phyloP scores from a whole-genome alignment of 2,329 filamentous ascomycete genomes.

The Epichloe hybrida region DNA sequence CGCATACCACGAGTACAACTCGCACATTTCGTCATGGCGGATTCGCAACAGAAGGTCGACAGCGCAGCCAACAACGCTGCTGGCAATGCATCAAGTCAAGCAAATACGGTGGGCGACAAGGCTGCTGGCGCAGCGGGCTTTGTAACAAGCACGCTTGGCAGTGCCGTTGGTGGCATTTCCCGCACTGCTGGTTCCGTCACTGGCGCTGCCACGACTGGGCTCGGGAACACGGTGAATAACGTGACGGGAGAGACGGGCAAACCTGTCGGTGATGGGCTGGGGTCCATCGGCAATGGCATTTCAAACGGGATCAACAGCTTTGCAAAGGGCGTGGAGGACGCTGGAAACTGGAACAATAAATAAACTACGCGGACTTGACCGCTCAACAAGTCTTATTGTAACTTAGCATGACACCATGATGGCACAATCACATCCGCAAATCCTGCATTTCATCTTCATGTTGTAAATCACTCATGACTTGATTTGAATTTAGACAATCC shows the following conservation, averaged over 20 bases:
- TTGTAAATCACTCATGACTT: too few relatives aligned
- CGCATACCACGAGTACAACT: background rate
- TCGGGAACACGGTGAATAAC: slow-evolving; percentile 41
- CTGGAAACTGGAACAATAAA: slow-evolving; percentile 40
- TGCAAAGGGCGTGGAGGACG: slow-evolving; percentile 41
- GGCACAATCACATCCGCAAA: background rate
- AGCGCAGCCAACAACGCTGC: slow-evolving; percentile 4
- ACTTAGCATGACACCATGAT: background rate
- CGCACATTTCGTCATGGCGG: slow-evolving; percentile 5
- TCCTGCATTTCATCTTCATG: too few relatives aligned
- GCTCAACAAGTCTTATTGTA: background rate
- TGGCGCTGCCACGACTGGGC: slow-evolving; percentile 40
- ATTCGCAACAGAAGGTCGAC: slow-evolving; percentile 1
- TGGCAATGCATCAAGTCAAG: slow-evolving; percentile 8
- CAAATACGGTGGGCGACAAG: slow-evolving; percentile 15
- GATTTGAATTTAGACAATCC: background rate
- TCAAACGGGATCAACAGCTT: slow-evolving; percentile 35
- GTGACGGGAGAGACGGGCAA: slow-evolving; percentile 40
- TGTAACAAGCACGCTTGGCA: slow-evolving; percentile 26
- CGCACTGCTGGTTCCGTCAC: slow-evolving; percentile 28
- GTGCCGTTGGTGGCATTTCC: slow-evolving; percentile 26
- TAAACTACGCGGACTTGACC: background rate
- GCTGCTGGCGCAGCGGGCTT: slow-evolving; percentile 24
- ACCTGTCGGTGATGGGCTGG: slow-evolving; percentile 41
- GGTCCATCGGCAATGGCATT: slow-evolving; percentile 38